Evolutionary conservation across 1,284 basidiomycete genomes (phyloP), one percentile per base, ranked within the genome.

Genomic region (Cutaneotrichosporon curvatum): DNA sequence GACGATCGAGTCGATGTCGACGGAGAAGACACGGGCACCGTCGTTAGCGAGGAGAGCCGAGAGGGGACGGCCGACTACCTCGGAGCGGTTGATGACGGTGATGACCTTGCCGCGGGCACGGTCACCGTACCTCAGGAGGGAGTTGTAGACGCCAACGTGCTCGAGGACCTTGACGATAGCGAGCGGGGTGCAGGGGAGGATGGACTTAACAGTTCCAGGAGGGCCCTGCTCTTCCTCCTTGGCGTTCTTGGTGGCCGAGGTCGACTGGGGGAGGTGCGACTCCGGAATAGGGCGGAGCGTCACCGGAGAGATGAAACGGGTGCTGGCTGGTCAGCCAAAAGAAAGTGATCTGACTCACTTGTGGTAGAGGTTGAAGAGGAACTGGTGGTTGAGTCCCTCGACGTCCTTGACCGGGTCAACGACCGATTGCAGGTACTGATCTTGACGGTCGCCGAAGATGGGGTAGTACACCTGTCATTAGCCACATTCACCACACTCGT

Each of bases 151-250:
- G 12, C 90, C 86, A 37, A 86, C 77, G 51, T 84, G 78, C 67
- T 98, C 94, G 23, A 98, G 77, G 53, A 83, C 88, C 74, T 98
- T 98, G 56, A 94, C 92, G 64, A 97, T 86, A 2, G 90, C 94
- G 20, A 98, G 79, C 0, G 94, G 92, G 2, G 94, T 98, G 71
- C 94, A 98, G 0, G 94, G 94, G 30, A 98, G 80, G 65, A 98
- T 91, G 14, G 88, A 59, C 53, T 70, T 70, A 55, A 65, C 61
- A 16, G 67, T 65, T 28, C 67, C 67, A 0, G 80, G 70, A 2
- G 90, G 88, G 15, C 32, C 32, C 28, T 48, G 18, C 25, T 28
- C 25, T 12, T 28, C 25, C 25, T 28, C 25, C 21, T 40, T 31
- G 41, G 58, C 39, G 43, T 56, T 50, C 38, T 56, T 43, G 32